phyloP scores from a whole-genome alignment of 495 filamentous ascomycete species.

The Lasiosphaeria hispida region DNA sequence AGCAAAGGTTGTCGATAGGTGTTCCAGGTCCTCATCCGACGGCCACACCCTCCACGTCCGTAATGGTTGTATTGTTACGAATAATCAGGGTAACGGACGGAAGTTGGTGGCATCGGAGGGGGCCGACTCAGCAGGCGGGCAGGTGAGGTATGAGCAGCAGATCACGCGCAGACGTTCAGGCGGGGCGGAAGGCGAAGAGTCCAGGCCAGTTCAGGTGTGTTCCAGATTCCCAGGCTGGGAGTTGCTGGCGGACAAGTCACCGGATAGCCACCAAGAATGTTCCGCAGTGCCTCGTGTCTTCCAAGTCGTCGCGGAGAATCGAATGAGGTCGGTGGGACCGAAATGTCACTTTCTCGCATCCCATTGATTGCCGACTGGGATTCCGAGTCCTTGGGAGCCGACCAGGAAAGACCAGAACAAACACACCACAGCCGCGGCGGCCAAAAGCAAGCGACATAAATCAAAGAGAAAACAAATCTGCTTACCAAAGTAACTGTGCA shows the following conservation, averaged over 20 bases:
- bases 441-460: not conserved
- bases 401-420: conserved; percentile 10
- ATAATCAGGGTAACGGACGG: not conserved
- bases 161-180: conserved; percentile 20
- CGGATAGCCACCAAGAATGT: conserved; percentile 22
- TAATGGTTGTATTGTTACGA: too few species aligned
- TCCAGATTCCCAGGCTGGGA: conserved; percentile 5
- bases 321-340: conserved; percentile 4
- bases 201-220: not conserved
- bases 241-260: conserved; percentile 21
- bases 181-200: conserved; percentile 10
- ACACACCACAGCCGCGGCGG: conserved; percentile 7
- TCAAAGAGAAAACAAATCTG: conserved; percentile 7
- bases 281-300: conserved; percentile 5
- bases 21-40: too few species aligned
- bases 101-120: not conserved
- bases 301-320: conserved; percentile 11
- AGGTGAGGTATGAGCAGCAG: conserved; percentile 24
- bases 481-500: conserved; percentile 2
- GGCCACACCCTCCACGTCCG: too few species aligned
- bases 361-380: not conserved
- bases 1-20: too few species aligned
- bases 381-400: conserved; percentile 7
- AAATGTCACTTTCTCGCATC: conserved; percentile 3
- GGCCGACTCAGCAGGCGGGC: conserved; percentile 8